These are phyloP conservation scores for Aspergillus novoparasiticus DNA, from an alignment of 2,329 filamentous ascomycete genomes.

Conservation along the genomic window DNA sequence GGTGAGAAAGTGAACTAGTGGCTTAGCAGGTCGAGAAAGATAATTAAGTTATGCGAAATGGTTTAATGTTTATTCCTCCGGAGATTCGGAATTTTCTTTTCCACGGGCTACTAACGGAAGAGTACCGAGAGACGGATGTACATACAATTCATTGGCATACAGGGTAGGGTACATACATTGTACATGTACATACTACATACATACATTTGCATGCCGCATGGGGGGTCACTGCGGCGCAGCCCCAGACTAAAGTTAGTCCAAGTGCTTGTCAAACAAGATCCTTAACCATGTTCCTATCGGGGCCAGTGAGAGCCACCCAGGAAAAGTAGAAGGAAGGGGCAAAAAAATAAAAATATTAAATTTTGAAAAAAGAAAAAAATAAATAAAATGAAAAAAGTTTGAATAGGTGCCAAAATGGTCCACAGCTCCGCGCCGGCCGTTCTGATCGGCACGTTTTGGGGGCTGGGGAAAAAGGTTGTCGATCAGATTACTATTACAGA, in stretches of 20 bases:
- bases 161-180: neutral
- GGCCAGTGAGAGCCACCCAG: neutral
- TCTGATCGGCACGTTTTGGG: constrained; percentile 20
- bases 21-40: neutral
- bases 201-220: constrained; percentile 3
- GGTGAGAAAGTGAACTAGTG: neutral
- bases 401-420: neutral
- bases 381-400: neutral
- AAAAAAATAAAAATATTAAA: too few species aligned
- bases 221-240: neutral
- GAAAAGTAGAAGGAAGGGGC: neutral
- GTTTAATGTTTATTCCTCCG: neutral
- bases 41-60: neutral
- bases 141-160: neutral
- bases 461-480: constrained; percentile 11
- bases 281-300: too few species aligned
- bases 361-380: neutral
- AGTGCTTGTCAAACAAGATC: constrained; percentile 1
- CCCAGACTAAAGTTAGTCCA: neutral
- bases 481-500: constrained; percentile 8
- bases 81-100: neutral
- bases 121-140: neutral
- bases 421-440: constrained; percentile 12
- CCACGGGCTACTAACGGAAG: neutral
- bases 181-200: neutral